These are phyloP conservation scores for Cytospora schulzeri DNA, from an alignment of 2,329 filamentous ascomycete genomes.

Conservation along the genomic window DNA sequence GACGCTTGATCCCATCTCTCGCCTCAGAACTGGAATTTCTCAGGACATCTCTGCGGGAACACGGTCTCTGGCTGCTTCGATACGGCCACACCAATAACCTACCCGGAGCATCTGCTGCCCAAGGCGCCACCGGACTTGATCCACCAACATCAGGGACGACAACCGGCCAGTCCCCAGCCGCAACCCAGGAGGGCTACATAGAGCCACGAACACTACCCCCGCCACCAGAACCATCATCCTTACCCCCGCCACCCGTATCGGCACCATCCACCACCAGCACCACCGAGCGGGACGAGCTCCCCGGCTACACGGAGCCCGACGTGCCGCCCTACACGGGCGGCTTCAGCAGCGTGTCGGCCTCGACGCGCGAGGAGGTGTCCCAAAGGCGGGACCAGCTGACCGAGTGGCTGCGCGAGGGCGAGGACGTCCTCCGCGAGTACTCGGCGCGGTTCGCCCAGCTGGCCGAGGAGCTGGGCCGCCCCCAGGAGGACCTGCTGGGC, in stretches of 20 bases:
- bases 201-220: slow-evolving; percentile 4
- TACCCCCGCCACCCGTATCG: neutral
- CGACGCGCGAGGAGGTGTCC: slow-evolving; percentile 34
- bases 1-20: slow-evolving; percentile 34
- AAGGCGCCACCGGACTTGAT: neutral
- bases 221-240: neutral
- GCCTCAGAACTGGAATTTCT: slow-evolving; percentile 36
- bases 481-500: slow-evolving; percentile 36
- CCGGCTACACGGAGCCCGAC: slow-evolving; percentile 35
- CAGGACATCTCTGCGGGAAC: slow-evolving; percentile 35
- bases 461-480: slow-evolving; percentile 32
- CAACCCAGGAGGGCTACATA: slow-evolving; percentile 9
- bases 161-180: neutral
- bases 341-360: slow-evolving; percentile 32
- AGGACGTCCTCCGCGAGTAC: slow-evolving; percentile 37
- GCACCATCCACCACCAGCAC: slow-evolving; percentile 12
- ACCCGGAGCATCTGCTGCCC: slow-evolving; percentile 1
- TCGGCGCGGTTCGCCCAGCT: slow-evolving; percentile 36
- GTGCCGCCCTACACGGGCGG: slow-evolving; percentile 34
- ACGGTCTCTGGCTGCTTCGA: slow-evolving; percentile 36
- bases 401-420: slow-evolving; percentile 36
- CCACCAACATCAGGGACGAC: slow-evolving; percentile 2
- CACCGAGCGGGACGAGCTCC: slow-evolving; percentile 29
- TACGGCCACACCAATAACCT: slow-evolving; percentile 31
- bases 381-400: slow-evolving; percentile 35